phyloP scores from a whole-genome alignment of 2,329 filamentous ascomycete species.

The Emmonsiellopsis sp. region DNA sequence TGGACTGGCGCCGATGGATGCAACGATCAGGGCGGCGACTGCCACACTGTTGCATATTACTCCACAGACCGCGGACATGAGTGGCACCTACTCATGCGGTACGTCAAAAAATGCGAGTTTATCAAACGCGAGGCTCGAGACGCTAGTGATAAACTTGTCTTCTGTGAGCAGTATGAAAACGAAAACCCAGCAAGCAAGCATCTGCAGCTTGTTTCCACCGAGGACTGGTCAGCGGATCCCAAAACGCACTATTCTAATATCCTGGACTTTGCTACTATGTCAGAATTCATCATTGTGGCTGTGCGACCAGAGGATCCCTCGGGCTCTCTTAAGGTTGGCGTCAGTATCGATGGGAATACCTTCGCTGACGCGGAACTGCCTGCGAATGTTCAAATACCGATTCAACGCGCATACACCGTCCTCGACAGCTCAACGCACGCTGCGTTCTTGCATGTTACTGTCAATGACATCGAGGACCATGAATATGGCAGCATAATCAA shows the following conservation, averaged over 20 bases:
- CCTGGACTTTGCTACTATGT: slow-evolving; percentile 85
- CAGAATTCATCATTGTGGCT: slow-evolving; percentile 89
- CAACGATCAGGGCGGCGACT: slow-evolving; percentile 41
- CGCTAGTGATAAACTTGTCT: slow-evolving; percentile 53
- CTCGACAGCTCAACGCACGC: slow-evolving; percentile 91
- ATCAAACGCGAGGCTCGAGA: slow-evolving; percentile 53
- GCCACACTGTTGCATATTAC: slow-evolving; percentile 64
- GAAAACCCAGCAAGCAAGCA: slow-evolving; percentile 54
- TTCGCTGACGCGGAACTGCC: slow-evolving; percentile 85
- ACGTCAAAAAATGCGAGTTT: slow-evolving; percentile 77
- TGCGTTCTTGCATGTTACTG: slow-evolving; percentile 86
- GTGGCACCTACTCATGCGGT: slow-evolving; percentile 67
- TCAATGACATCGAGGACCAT: slow-evolving; percentile 53
- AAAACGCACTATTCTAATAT: slow-evolving; percentile 59
- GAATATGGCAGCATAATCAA: slow-evolving; percentile 86
- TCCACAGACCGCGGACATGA: slow-evolving; percentile 68
- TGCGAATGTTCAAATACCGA: slow-evolving; percentile 66
- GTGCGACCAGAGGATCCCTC: slow-evolving; percentile 50
- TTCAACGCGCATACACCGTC: slow-evolving; percentile 80
- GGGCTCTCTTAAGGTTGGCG: slow-evolving; percentile 63
- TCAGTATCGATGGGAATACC: slow-evolving; percentile 71
- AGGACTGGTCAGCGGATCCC: slow-evolving; percentile 64
- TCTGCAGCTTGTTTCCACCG: slow-evolving; percentile 63
- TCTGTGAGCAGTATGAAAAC: slow-evolving; percentile 54
- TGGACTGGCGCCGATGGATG: slow-evolving; percentile 73